Conservation (phyloP, 805 yeast genomes). For the Brettanomyces sp. region DNA sequence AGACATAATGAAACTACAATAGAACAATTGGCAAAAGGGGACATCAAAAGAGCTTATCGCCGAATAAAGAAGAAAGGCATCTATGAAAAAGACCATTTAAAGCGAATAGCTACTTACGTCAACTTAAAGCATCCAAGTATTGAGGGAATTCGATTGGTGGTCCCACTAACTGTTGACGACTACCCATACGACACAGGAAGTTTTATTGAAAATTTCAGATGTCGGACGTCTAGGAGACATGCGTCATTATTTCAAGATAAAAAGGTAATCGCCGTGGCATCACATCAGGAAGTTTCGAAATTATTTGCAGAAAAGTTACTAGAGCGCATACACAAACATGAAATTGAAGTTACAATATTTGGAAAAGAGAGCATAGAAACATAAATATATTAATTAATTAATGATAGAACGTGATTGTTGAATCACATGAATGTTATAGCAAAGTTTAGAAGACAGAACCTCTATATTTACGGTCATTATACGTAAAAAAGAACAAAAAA, state of each 20-base stretch:
- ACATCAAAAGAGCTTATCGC: conserved; percentile 15
- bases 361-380: conserved; percentile 8
- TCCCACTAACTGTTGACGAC: conserved; percentile 24
- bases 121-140: conserved; percentile 28
- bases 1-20: conserved; percentile 33
- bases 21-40: conserved; percentile 14
- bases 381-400: neutral
- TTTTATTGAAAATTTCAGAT: conserved; percentile 24
- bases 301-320: too few relatives aligned
- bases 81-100: neutral
- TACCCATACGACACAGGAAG: conserved; percentile 30
- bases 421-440: too few relatives aligned
- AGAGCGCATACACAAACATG: neutral
- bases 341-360: conserved; percentile 19
- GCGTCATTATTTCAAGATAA: too few relatives aligned
- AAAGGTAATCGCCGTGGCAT: too few relatives aligned
- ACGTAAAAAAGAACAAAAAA: too few relatives aligned
- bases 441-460: too few relatives aligned
- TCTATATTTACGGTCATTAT: too few relatives aligned
- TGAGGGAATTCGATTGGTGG: conserved; percentile 27
- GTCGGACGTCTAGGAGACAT: conserved; percentile 12
- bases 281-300: too few relatives aligned
- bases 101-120: conserved; percentile 22
- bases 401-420: too few relatives aligned
- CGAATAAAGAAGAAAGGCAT: neutral